phyloP scores from a whole-genome alignment of 257 asterid species.

The Thymus mandschuricus region DNA sequence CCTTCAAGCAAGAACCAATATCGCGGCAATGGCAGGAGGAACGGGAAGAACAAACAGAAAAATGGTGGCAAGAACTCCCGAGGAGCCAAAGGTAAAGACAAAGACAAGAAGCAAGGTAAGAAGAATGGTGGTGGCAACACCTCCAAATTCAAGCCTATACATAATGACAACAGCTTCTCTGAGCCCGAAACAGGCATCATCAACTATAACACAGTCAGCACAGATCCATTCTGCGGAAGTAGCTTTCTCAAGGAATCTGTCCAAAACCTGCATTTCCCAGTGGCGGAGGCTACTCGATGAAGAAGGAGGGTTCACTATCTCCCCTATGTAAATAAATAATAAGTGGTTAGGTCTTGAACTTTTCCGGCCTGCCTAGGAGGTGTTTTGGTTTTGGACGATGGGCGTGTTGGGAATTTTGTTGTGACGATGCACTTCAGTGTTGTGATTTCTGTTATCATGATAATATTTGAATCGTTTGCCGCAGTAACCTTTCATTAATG shows the following conservation, averaged over 20 bases:
- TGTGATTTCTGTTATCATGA: background rate
- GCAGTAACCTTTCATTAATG: background rate
- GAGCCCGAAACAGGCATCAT: constrained; percentile 19
- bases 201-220: constrained; percentile 23
- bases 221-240: constrained; percentile 44
- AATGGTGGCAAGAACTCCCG: constrained; percentile 55
- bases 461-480: background rate
- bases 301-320: background rate
- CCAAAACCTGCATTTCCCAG: constrained; percentile 37
- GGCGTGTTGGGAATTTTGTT: background rate
- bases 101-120: constrained; percentile 67
- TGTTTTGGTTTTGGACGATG: background rate
- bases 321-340: constrained; percentile 31
- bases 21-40: constrained; percentile 51
- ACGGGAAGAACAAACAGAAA: constrained; percentile 65
- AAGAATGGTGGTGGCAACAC: constrained; percentile 42
- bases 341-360: background rate
- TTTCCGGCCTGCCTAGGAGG: background rate
- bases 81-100: constrained; percentile 58
- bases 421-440: background rate
- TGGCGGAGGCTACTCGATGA: constrained; percentile 26
- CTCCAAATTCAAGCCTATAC: constrained; percentile 36
- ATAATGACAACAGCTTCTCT: constrained; percentile 21
- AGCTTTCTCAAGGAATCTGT: constrained; percentile 42
- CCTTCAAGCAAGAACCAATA: constrained; percentile 51